Conservation (phyloP, 495 filamentous ascomycete genomes). For the Emericellopsis terricola region DNA sequence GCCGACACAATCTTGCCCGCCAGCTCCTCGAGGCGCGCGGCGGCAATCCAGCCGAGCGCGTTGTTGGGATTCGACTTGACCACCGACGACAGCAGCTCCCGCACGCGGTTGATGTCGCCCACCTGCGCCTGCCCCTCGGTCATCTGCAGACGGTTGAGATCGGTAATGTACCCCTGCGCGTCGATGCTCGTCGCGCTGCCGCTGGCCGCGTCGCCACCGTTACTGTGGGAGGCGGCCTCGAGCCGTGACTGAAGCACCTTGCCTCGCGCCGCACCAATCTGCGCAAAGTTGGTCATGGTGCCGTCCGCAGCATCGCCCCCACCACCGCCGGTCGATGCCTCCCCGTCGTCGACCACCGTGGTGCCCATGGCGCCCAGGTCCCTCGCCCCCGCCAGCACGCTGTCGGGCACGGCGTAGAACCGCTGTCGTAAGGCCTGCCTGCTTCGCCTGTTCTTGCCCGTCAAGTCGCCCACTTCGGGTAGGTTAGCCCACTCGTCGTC, state of each 20-base stretch:
- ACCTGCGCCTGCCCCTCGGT: constrained; percentile 67
- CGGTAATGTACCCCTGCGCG: constrained; percentile 88
- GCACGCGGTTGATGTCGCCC: constrained; percentile 89
- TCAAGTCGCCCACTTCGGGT: constrained; percentile 91
- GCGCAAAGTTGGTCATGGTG: constrained; percentile 93
- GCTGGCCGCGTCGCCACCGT: constrained; percentile 45
- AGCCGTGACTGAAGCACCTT: constrained; percentile 83
- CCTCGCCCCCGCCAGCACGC: constrained; percentile 75
- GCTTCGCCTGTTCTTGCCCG: constrained; percentile 73
- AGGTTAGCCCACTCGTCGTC: constrained; percentile 96
- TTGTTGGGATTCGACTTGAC: constrained; percentile 92
- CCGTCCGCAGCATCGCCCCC: constrained; percentile 48
- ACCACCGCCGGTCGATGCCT: constrained; percentile 26
- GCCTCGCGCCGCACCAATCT: constrained; percentile 88
- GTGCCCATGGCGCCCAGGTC: constrained; percentile 68
- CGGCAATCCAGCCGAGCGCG: constrained; percentile 91
- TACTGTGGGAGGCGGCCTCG: constrained; percentile 65
- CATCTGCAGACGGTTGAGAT: constrained; percentile 58
- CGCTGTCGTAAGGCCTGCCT: constrained; percentile 67
- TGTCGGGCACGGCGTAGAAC: constrained; percentile 95
- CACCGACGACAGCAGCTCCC: constrained; percentile 82
- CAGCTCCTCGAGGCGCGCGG: constrained; percentile 78
- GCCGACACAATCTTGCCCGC: constrained; percentile 82
- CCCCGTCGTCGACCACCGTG: constrained; percentile 58
- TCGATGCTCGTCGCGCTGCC: constrained; percentile 88